These are phyloP conservation scores for Daldinia childiae DNA, from an alignment of 495 filamentous ascomycete species.

Conservation along the genomic window DNA sequence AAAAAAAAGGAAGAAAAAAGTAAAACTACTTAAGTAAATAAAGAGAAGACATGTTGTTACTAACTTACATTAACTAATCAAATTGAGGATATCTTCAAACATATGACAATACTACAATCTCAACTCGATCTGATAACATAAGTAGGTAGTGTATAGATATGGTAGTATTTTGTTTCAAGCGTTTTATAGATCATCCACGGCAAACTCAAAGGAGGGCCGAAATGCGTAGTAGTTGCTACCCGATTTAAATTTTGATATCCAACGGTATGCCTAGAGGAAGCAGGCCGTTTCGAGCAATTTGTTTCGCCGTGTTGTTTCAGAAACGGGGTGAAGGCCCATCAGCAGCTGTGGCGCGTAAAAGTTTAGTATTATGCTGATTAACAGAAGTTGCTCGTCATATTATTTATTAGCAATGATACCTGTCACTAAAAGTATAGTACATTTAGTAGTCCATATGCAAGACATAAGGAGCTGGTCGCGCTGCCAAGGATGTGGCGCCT, in stretches of 20 bases:
- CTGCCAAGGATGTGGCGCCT: constrained; percentile 45
- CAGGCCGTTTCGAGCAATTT: constrained; percentile 27
- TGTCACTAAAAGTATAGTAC: constrained; percentile 14
- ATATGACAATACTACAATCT: background rate
- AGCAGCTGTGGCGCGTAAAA: constrained; percentile 36
- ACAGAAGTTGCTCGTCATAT: constrained; percentile 17
- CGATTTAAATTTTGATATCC: constrained; percentile 21
- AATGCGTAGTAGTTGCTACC: constrained; percentile 11
- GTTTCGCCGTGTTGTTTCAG: constrained; percentile 40
- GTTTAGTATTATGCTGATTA: constrained; percentile 4
- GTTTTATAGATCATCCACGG: constrained; percentile 9
- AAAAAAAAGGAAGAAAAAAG: too few relatives aligned
- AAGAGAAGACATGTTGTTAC: too few relatives aligned
- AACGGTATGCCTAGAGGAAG: constrained; percentile 31
- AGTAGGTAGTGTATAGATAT: background rate
- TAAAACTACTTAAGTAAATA: too few relatives aligned
- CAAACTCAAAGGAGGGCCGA: constrained; percentile 2
- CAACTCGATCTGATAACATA: background rate
- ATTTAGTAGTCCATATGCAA: background rate
- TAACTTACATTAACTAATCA: too few relatives aligned
- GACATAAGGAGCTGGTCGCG: constrained; percentile 24
- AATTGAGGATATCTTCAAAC: too few relatives aligned
- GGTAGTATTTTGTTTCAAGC: background rate
- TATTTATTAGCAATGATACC: constrained; percentile 23
- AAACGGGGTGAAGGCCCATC: constrained; percentile 21